Percentiles rank a stretch among this genome's conserved stretches.
Evolutionary conservation across 2,329 filamentous ascomycete species (phyloP).

Genomic region (Mariannaea sp.): DNA sequence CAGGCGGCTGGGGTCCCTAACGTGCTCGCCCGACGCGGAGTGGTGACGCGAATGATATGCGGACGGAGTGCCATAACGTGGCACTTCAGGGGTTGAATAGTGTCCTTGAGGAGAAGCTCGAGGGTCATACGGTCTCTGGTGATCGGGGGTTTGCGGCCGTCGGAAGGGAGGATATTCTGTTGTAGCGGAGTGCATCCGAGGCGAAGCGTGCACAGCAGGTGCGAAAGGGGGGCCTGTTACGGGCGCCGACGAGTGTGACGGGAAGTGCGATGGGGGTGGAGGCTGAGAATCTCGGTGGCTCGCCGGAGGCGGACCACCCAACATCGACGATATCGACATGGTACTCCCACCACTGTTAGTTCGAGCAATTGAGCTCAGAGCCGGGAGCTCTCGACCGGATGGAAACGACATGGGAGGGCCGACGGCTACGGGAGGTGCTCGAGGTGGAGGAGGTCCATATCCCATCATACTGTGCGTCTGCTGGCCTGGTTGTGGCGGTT

Average conservation of each 20-base stretch:
- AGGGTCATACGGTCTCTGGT: conserved; percentile 59
- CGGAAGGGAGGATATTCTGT: conserved; percentile 67
- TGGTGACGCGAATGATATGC: conserved; percentile 57
- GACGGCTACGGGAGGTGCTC: conserved; percentile 49
- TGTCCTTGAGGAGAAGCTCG: conserved; percentile 56
- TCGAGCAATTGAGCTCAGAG: conserved; percentile 55
- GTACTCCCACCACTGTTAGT: conserved; percentile 54
- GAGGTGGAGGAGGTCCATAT: conserved; percentile 54
- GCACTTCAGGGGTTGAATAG: conserved; percentile 62
- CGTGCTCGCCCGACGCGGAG: conserved; percentile 53
- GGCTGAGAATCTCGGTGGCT: conserved; percentile 48
- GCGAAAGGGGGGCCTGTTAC: conserved; percentile 53
- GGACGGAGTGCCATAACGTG: conserved; percentile 64
- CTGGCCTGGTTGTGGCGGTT: conserved; percentile 37
- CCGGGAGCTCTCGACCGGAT: conserved; percentile 57
- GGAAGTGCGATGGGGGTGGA: conserved; percentile 48
- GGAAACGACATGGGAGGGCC: conserved; percentile 53
- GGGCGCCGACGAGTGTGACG: conserved; percentile 48
- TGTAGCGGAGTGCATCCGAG: conserved; percentile 57
- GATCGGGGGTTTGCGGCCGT: conserved; percentile 75
- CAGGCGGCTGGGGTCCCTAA: conserved; percentile 46
- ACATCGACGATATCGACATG: conserved; percentile 67
- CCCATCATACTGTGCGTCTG: conserved; percentile 42
- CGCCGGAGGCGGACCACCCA: conserved; percentile 55
- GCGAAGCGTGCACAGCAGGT: conserved; percentile 58